Evolutionary conservation across 768 basidiomycete genomes (phyloP).

Genomic region (Collybiopsis confluens): DNA sequence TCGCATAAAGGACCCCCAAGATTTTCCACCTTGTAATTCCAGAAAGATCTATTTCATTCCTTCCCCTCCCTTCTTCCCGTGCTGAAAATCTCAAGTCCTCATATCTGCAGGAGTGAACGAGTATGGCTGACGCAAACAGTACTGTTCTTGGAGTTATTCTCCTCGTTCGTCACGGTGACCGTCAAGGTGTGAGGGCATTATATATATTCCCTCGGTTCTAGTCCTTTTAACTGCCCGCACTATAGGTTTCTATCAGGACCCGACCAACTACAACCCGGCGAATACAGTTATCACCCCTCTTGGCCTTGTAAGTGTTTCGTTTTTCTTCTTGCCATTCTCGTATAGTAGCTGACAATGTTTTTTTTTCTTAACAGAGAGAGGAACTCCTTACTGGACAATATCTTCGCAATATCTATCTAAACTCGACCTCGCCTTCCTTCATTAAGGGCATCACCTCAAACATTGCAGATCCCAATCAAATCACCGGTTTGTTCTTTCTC

Average conservation of each 20-base stretch:
- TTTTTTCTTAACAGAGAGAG: conserved; percentile 38
- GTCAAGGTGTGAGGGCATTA: conserved; percentile 30
- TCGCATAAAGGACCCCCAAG: no score
- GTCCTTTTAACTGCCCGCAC: neutral
- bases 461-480: conserved; percentile 32
- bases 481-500: conserved; percentile 15
- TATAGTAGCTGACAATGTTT: conserved; percentile 2
- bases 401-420: conserved; percentile 51
- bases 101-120: no score
- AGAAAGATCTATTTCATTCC: no score
- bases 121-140: conserved; percentile 16
- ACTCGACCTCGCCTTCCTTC: conserved; percentile 46
- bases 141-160: conserved; percentile 53
- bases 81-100: no score
- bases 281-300: conserved; percentile 62
- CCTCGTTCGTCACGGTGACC: conserved; percentile 57
- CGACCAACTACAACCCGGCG: conserved; percentile 51
- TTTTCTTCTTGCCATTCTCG: neutral
- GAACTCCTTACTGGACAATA: conserved; percentile 52
- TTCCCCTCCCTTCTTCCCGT: no score
- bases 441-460: conserved; percentile 40
- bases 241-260: conserved; percentile 61
- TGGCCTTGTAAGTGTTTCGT: conserved; percentile 49
- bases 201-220: neutral
- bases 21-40: no score